Conservation (phyloP, 2,329 filamentous ascomycete species). For the Pseudocercospora vitis region DNA sequence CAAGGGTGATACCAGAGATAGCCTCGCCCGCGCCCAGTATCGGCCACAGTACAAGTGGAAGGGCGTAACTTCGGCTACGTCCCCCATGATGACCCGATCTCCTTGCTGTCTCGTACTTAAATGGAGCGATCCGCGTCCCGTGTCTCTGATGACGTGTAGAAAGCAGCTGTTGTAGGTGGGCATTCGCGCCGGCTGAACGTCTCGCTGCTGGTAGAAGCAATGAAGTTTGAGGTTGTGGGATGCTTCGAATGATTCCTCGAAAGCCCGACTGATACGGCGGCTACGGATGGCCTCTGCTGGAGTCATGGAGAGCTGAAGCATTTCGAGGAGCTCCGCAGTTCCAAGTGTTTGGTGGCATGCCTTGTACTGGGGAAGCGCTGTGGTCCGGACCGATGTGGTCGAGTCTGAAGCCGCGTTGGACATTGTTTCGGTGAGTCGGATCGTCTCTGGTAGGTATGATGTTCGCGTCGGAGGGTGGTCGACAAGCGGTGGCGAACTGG, state of each 20-base stretch:
- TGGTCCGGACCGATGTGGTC: no score
- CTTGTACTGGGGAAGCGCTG: no score
- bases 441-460: no score
- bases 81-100: no score
- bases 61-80: background rate
- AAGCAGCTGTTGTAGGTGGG: background rate
- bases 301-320: background rate
- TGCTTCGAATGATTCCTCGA: background rate
- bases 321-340: background rate
- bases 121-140: no score
- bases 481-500: no score
- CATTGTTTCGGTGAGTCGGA: no score
- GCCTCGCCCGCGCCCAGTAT: no score
- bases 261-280: background rate
- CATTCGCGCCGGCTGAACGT: background rate
- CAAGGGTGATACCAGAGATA: no score
- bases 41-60: background rate
- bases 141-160: background rate
- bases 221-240: background rate
- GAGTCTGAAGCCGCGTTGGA: no score
- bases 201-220: background rate
- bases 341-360: background rate
- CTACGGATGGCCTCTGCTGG: background rate
- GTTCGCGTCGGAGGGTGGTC: no score
- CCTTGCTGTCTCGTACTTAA: no score